Conservation (phyloP, 148 eudicot genomes). For the Euryodendron excelsum region DNA sequence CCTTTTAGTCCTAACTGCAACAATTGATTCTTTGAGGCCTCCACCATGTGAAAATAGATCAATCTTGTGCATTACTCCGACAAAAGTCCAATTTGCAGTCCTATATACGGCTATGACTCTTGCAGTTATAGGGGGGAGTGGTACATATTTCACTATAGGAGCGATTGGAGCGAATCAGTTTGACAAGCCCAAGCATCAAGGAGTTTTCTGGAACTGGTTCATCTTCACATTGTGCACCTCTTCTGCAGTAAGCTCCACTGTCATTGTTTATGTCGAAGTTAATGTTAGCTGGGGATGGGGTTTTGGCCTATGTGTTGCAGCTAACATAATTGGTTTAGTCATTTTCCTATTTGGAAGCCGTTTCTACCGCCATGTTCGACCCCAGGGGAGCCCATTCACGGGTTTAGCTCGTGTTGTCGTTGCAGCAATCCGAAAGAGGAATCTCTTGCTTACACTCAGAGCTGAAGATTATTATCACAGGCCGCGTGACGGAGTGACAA, state of each 20-base stretch:
- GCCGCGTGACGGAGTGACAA: background rate
- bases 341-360: slow-evolving; percentile 30
- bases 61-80: slow-evolving; percentile 24
- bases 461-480: slow-evolving; percentile 26
- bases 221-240: slow-evolving; percentile 22
- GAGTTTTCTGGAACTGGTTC: slow-evolving; percentile 42
- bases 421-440: slow-evolving; percentile 40
- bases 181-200: slow-evolving; percentile 27
- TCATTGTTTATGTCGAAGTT: slow-evolving; percentile 37
- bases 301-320: slow-evolving; percentile 22
- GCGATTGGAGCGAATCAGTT: slow-evolving; percentile 48
- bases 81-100: slow-evolving; percentile 24
- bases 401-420: slow-evolving; percentile 35
- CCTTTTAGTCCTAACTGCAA: slow-evolving; percentile 23
- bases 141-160: slow-evolving; percentile 31
- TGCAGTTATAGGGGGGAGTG: slow-evolving; percentile 30
- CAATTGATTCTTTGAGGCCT: slow-evolving; percentile 31
- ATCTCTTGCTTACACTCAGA: background rate
- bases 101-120: slow-evolving; percentile 30
- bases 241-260: slow-evolving; percentile 22
- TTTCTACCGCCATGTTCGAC: slow-evolving; percentile 28
- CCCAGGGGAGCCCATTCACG: slow-evolving; percentile 38
- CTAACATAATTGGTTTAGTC: slow-evolving; percentile 24
- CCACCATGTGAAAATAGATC: slow-evolving; percentile 22
- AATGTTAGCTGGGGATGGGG: slow-evolving; percentile 47